Conservation (phyloP, 306 rosid species). For the Rosa multiflora region DNA sequence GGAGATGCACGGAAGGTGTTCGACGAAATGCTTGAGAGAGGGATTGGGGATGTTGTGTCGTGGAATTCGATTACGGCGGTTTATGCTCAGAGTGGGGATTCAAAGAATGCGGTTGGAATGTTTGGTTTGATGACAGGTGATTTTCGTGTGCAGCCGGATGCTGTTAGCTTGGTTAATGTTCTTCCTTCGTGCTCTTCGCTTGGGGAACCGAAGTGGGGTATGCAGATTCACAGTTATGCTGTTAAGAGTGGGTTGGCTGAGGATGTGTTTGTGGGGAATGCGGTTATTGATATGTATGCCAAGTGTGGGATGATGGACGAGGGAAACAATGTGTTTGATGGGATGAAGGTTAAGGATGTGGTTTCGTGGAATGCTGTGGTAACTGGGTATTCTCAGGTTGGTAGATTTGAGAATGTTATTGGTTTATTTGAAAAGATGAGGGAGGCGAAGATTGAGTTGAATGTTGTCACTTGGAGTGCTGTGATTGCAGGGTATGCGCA, state of each 20-base stretch:
- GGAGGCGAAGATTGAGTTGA: slow-evolving; percentile 51
- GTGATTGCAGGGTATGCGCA: slow-evolving; percentile 81
- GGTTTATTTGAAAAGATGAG: slow-evolving; percentile 65
- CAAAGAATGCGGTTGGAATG: slow-evolving; percentile 36
- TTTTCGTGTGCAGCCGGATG: slow-evolving; percentile 41
- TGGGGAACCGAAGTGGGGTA: slow-evolving; percentile 48
- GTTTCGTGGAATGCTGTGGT: slow-evolving; percentile 94
- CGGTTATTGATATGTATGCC: slow-evolving; percentile 73
- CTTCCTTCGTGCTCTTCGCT: slow-evolving; percentile 71
- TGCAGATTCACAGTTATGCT: slow-evolving; percentile 63
- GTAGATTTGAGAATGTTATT: slow-evolving; percentile 57
- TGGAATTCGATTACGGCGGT: slow-evolving; percentile 79
- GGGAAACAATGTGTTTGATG: slow-evolving; percentile 60
- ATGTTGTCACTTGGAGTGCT: slow-evolving; percentile 90
- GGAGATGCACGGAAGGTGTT: slow-evolving; percentile 56
- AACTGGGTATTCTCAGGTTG: slow-evolving; percentile 76
- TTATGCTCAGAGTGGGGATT: slow-evolving; percentile 41
- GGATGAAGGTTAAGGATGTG: slow-evolving; percentile 75
- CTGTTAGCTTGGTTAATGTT: slow-evolving; percentile 65
- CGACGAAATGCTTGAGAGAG: slow-evolving; percentile 55
- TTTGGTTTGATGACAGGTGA: slow-evolving; percentile 45
- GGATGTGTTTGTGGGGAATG: slow-evolving; percentile 83
- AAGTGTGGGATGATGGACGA: slow-evolving; percentile 71
- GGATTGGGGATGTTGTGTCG: slow-evolving; percentile 63
- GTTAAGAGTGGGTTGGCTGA: slow-evolving; percentile 60